Evolutionary conservation across 768 basidiomycete genomes (phyloP), one percentile per base, ranked within the genome.

Genomic region (Auricularia auricula-judae): DNA sequence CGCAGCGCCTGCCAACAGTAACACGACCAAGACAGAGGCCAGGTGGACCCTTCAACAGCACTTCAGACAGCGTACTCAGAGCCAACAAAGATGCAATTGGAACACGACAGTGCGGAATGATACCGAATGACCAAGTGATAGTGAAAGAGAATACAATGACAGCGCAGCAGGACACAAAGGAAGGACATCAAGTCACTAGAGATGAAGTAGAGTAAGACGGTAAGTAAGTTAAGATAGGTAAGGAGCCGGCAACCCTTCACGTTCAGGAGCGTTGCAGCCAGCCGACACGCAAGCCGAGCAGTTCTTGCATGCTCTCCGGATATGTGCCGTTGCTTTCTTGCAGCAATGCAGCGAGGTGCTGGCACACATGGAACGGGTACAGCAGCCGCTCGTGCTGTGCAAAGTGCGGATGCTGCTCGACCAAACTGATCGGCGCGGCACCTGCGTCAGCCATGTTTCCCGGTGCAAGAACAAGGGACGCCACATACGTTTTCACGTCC

Each of bases 351-450:
- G 86, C 85, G 21, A 98, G 73, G 58, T 86, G 83, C 10, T 82
- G 82, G 72, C 93, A 93, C 12, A 91, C 81, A 29, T 85, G 78
- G 76, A 86, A 82, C 0, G 95, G 91, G 71, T 98, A 97, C 39
- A 82, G 85, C 8, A 97, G 77, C 66, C 87, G 84, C 73, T 98
- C 94, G n/a, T 91, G 88, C 72, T 93, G 91, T 8, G 88, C 86
- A 72, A 93, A 92, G 21, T 87, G 86, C 39, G 90, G 89, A 72
- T 91, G 89, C 68, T 81, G 86, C 70, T 85, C 78, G 65, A 89
- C 69, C 39, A 62, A 36, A 34, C 60, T 39, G 56, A 10, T 36
- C 36, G 33, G 43, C 42, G 23, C 8, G 56, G 5, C 29, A 33
- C 23, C 5, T 59, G 4, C 18, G n/a, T 3, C 2, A 1, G 63